Conservation (phyloP, 768 basidiomycete genomes). For the Russula sp. region DNA sequence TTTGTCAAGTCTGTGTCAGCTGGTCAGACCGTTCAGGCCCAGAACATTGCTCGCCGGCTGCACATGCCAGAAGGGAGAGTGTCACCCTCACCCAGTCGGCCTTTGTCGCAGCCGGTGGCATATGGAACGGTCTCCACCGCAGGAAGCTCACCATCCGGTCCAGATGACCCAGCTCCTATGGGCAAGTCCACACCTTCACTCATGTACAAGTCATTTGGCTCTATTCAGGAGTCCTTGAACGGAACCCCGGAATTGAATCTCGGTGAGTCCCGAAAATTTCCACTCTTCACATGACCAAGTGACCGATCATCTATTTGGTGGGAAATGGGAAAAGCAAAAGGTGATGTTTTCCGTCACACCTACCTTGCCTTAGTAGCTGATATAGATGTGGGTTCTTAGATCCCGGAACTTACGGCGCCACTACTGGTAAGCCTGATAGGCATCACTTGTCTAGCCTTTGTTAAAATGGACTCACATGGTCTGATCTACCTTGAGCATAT, state of each 20-base stretch:
- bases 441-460: background rate
- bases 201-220: slow-evolving; percentile 5
- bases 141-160: background rate
- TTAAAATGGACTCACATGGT: slow-evolving; percentile 1
- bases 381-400: background rate
- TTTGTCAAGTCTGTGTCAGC: slow-evolving; percentile 39
- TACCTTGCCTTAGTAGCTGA: background rate
- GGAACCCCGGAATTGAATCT: background rate
- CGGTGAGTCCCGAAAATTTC: slow-evolving; percentile 6
- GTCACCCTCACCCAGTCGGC: slow-evolving; percentile 35
- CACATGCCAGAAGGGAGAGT: slow-evolving; percentile 43
- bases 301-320: no score
- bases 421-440: slow-evolving; percentile 7
- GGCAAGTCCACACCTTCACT: slow-evolving; percentile 3
- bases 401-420: slow-evolving; percentile 7
- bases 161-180: background rate
- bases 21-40: slow-evolving; percentile 42
- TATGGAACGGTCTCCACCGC: slow-evolving; percentile 4
- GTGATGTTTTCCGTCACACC: slow-evolving; percentile 2
- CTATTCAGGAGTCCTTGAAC: background rate
- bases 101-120: slow-evolving; percentile 29
- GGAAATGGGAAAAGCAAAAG: no score
- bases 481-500: background rate
- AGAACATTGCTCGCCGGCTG: slow-evolving; percentile 39
- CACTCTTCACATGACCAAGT: slow-evolving; percentile 1